Evolutionary conservation across 2,329 filamentous ascomycete genomes (phyloP).

Genomic region (Calonectria crousiana): DNA sequence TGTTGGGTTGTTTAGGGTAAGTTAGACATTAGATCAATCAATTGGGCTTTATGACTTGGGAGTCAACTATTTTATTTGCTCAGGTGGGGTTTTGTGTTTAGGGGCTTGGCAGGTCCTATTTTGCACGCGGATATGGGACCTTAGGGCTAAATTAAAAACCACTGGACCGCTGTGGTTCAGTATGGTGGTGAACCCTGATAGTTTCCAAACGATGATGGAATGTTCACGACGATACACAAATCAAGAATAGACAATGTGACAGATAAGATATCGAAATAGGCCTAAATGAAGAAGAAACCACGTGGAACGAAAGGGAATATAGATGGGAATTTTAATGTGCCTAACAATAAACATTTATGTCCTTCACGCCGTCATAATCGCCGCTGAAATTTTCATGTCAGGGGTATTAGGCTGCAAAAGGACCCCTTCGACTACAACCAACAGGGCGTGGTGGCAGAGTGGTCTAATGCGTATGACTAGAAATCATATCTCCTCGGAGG

Average conservation of each 20-base stretch:
- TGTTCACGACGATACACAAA: neutral
- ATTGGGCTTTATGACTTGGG: neutral
- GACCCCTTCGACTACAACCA: slow-evolving; percentile 3
- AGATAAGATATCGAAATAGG: too few species aligned
- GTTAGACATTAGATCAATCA: neutral
- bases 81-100: neutral
- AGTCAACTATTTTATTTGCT: neutral
- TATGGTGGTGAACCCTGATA: neutral
- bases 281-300: neutral
- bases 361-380: neutral
- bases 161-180: neutral
- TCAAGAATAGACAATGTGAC: neutral
- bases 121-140: too few species aligned
- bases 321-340: neutral
- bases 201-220: neutral
- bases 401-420: neutral
- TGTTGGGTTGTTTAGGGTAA: neutral
- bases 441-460: slow-evolving; percentile 43
- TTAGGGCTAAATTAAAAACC: neutral
- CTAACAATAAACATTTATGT: neutral
- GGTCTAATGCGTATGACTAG: slow-evolving; percentile 47
- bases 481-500: slow-evolving; percentile 45
- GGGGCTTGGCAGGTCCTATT: neutral
- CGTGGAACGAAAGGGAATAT: neutral
- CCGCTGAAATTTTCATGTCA: neutral